These are phyloP conservation scores for Penicillium hesseltinei DNA, from an alignment of 2,329 filamentous ascomycete species.

Conservation along the genomic window DNA sequence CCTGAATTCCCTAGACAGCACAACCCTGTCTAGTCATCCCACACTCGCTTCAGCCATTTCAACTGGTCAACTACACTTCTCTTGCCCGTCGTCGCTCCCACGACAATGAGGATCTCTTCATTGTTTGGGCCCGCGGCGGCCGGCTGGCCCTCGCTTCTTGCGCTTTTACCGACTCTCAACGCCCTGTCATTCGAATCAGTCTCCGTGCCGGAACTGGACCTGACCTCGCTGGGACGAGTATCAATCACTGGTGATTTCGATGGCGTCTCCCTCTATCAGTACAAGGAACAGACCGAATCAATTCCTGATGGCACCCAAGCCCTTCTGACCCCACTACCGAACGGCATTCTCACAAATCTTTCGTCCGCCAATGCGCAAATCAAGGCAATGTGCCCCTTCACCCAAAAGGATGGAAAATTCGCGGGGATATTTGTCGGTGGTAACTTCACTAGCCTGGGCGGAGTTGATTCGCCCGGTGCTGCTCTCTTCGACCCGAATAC, in stretches of 20 bases:
- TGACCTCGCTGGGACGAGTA: slow-evolving; percentile 74
- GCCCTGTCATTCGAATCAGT: slow-evolving; percentile 39
- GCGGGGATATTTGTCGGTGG: slow-evolving; percentile 82
- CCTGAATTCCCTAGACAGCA: slow-evolving; percentile 18
- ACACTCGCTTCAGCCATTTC: slow-evolving; percentile 14
- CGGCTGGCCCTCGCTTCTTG: slow-evolving; percentile 35
- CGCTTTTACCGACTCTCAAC: slow-evolving; percentile 27
- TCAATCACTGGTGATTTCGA: slow-evolving; percentile 87
- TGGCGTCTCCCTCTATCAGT: slow-evolving; percentile 87
- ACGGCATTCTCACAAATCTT: slow-evolving; percentile 75
- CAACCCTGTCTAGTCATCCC: slow-evolving; percentile 13
- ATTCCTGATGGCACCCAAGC: slow-evolving; percentile 72
- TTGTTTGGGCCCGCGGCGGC: slow-evolving; percentile 45
- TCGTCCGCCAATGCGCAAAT: slow-evolving; percentile 80
- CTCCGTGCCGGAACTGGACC: slow-evolving; percentile 57
- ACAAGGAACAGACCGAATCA: slow-evolving; percentile 69
- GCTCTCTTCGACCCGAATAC: slow-evolving; percentile 77
- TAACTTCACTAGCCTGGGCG: slow-evolving; percentile 90
- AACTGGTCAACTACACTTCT: slow-evolving; percentile 8
- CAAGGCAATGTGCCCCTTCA: slow-evolving; percentile 80
- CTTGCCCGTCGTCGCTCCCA: slow-evolving; percentile 39
- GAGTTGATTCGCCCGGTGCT: slow-evolving; percentile 71
- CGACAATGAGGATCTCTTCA: slow-evolving; percentile 46
- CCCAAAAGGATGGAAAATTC: slow-evolving; percentile 62
- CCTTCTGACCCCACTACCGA: slow-evolving; percentile 77